phyloP scores from a whole-genome alignment of 2,329 filamentous ascomycete genomes.

The Trichoderma sp. region DNA sequence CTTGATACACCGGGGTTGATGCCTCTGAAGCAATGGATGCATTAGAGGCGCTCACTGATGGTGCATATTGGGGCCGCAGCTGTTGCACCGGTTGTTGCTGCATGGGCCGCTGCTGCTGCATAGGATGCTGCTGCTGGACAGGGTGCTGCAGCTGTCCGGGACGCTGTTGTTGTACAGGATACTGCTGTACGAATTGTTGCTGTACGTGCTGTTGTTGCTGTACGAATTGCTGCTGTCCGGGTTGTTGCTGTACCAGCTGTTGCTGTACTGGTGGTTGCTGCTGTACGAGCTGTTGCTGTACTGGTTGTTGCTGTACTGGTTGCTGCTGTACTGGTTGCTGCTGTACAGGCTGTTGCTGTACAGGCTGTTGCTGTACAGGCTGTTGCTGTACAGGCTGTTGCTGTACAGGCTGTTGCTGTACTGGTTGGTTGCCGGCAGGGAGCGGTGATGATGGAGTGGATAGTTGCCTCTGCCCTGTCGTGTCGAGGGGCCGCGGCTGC shows the following conservation, averaged over 20 bases:
- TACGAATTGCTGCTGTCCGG: not conserved
- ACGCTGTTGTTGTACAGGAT: not conserved
- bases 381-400: not conserved
- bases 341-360: not conserved
- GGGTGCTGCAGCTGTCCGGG: not conserved
- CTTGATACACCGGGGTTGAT: not conserved
- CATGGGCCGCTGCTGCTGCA: not conserved
- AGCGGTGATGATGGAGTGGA: not conserved
- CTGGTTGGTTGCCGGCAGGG: not conserved
- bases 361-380: not conserved
- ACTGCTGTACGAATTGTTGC: not conserved
- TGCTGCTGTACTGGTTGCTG: not conserved
- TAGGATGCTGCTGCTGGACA: not conserved
- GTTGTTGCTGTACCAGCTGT: not conserved
- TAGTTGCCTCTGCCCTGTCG: not conserved
- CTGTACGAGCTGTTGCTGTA: not conserved
- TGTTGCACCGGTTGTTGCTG: not conserved
- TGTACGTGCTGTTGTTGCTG: not conserved
- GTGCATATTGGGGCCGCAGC: not conserved
- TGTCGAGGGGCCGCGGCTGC: not conserved
- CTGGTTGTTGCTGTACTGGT: not conserved
- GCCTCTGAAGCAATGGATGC: not conserved
- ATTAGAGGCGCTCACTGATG: constrained; percentile 5
- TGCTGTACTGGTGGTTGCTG: not conserved
- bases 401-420: not conserved